Base-by-base conservation (phyloP, 371 early-diverging fungal genomes). In the Chytridiales sp. region DNA sequence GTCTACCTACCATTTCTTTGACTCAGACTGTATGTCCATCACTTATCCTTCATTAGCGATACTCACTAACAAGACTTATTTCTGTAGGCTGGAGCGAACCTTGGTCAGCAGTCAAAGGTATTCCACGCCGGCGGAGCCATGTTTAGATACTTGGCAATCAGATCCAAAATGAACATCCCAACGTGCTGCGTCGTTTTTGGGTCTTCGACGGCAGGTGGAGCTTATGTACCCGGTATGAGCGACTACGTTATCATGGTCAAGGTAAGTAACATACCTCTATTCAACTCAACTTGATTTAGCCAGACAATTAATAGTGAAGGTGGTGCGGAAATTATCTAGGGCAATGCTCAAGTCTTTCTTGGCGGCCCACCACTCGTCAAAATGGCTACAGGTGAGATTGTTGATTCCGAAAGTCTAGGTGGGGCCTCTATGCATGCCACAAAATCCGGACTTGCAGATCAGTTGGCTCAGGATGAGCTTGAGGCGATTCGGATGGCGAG, bases 361-460 rank as follows among this genome's bases (percentile, higher is more conserved):
- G 89, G 87, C 38, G 89, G 89, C 6, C 89, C 89, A 19, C 89
- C 89, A 17, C 61, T 89, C 34, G 89, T 89, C 21, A 77, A 86
- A 62, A 86, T 87, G 86, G 89, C 89, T 3, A 89, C 87, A 0
- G 87, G 87, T 47, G 89, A 89, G 69, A 64, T 84, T 4, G 81
- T 83, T 1, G 87, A 86, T 67, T 80, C 84, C 1, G 89, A 89
- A 60, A 81, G 79, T 56, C 62, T 89, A 1, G 89, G 89, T 47
- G 89, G 89, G 6, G 89, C 87, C 11, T 83, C 84, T 50, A 89
- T 89, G 89, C 89, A 89, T 56, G 80, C 83, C 31, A 77, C 86
- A 9, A 57, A 62, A 43, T 59, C 60, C 9, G 64, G 64, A 13
- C 35, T 67, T 19, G 49, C 67, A 22, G 67, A 67, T 47, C 67